phyloP scores from a whole-genome alignment of 371 early-diverging fungal genomes.

The Funneliformis caledonium region DNA sequence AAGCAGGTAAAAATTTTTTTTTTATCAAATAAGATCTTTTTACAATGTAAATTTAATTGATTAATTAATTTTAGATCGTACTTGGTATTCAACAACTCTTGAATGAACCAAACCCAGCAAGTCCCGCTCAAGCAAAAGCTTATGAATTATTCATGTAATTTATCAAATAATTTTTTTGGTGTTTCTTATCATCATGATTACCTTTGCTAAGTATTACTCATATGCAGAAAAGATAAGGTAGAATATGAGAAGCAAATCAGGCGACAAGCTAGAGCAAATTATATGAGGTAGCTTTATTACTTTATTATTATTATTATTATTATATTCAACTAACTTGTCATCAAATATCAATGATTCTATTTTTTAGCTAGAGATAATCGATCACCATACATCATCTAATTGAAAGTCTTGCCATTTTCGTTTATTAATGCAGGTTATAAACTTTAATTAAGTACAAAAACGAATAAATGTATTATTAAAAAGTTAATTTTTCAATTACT shows the following conservation, averaged over 20 bases:
- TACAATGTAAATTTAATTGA: background rate
- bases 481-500: no score
- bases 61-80: slow-evolving; percentile 62
- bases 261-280: slow-evolving; percentile 68
- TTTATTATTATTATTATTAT: background rate
- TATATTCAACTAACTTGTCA: background rate
- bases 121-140: slow-evolving; percentile 97
- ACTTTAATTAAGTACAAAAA: no score
- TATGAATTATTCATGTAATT: slow-evolving; percentile 81
- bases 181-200: background rate
- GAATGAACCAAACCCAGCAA: slow-evolving; percentile 94
- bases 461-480: no score
- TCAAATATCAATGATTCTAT: background rate
- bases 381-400: background rate
- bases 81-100: slow-evolving; percentile 93
- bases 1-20: slow-evolving; percentile 77
- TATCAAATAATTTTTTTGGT: background rate
- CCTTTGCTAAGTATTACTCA: background rate
- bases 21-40: background rate
- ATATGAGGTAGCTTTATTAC: background rate
- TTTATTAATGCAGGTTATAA: no score
- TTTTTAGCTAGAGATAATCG: background rate
- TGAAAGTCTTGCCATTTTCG: no score
- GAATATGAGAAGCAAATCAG: slow-evolving; percentile 79
- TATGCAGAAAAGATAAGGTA: slow-evolving; percentile 59